Evolutionary conservation across 305 asterid species (phyloP), one percentile per base, ranked within the genome.

Genomic region (Coffea humblotiana): DNA sequence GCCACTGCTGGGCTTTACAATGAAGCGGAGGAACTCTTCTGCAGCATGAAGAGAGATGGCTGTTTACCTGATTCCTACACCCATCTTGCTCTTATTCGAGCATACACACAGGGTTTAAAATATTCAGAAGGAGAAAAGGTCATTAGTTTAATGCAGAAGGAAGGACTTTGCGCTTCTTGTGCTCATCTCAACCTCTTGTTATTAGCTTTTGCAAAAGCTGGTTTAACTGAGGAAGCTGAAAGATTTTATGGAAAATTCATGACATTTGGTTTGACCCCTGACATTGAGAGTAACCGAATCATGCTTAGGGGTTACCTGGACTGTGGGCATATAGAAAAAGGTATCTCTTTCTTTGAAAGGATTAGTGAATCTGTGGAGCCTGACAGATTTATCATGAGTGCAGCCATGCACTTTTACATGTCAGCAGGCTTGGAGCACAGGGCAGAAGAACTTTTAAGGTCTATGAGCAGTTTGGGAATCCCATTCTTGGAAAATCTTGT

Each of bases 261-360:
- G 45, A 78, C 86, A 12, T 80, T 87, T 45, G 92, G 90, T 47
- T 77, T 88, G 80, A 79, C 80, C 64, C 96, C 94, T 27, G 90
- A 93, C 77, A 77, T 83, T 0, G 92, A 88, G 85, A 89, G 91
- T 80, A 85, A 85, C 74, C 85, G 88, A 49, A 75, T 77, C 47
- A 89, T 94, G 92, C 95, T 94, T 67, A 86, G 97, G 88, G 90
- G 96, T 81, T 94, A 84, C 89, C 52, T 90, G 84, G 91, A 90
- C 82, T 86, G 72, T 63, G 96, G 97, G 86, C 84, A 78, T 21
- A 92, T 88, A 77, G 91, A 86, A 83, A 87, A 86, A 81, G 99
- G 98, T 70, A 87, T 93, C 78, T 51, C 77, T 75, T 93, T 94
- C 84, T 91, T 86, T 64, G 91, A 92, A 88, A 86, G 87, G 72